Evolutionary conservation across 371 early-diverging fungal species (phyloP).

Genomic region (Dichotomocladium elegans): DNA sequence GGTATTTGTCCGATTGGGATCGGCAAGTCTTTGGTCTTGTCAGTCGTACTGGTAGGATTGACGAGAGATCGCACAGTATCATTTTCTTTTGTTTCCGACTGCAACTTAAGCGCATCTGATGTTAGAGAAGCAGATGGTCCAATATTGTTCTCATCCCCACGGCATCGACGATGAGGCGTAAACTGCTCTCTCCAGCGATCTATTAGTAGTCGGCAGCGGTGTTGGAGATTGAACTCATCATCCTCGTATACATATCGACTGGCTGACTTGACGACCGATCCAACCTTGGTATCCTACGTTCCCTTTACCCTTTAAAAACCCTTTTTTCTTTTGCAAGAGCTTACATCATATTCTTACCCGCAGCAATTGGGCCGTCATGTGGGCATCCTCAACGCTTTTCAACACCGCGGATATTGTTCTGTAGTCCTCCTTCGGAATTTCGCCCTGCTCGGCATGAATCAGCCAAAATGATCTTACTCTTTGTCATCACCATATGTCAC

Average conservation of each 20-base stretch:
- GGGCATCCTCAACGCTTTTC: slow-evolving; percentile 38
- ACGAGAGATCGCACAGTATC: too few relatives aligned
- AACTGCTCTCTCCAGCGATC: slow-evolving; percentile 27
- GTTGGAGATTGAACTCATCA: slow-evolving; percentile 34
- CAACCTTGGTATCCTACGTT: slow-evolving; percentile 50
- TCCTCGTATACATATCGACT: slow-evolving; percentile 32
- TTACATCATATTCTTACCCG: slow-evolving; percentile 39
- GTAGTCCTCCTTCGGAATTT: slow-evolving; percentile 44
- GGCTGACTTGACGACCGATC: slow-evolving; percentile 45
- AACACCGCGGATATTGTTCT: slow-evolving; percentile 32
- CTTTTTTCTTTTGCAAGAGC: background rate
- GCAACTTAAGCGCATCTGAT: too few relatives aligned
- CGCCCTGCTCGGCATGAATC: slow-evolving; percentile 25
- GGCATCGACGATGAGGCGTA: too few relatives aligned
- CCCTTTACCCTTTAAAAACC: background rate
- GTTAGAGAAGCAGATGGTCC: too few relatives aligned
- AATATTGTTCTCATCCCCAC: too few relatives aligned
- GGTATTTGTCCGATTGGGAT: too few relatives aligned
- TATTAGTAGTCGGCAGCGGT: slow-evolving; percentile 40
- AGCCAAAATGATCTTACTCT: background rate
- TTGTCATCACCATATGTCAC: background rate
- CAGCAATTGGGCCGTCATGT: slow-evolving; percentile 37
- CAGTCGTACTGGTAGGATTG: too few relatives aligned
- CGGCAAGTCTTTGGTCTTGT: too few relatives aligned
- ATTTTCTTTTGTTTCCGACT: too few relatives aligned